phyloP scores from a whole-genome alignment of 768 basidiomycete species.

The Boletus patriciae region DNA sequence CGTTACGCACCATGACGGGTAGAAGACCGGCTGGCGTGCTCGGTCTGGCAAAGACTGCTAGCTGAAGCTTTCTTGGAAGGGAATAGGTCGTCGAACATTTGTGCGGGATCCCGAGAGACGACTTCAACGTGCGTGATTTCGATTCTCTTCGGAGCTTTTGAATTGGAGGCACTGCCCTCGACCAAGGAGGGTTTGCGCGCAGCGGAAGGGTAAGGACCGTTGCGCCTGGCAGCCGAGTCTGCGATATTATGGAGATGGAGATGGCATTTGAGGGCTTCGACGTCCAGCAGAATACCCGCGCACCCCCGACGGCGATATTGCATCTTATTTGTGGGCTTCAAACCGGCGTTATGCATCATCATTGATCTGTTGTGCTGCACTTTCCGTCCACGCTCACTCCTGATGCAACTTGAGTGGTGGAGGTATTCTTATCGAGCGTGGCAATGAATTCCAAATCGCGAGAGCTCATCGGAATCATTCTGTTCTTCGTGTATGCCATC shows the following conservation, averaged over 20 bases:
- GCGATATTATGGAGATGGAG: slow-evolving; percentile 57
- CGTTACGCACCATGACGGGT: not conserved
- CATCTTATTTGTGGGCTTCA: slow-evolving; percentile 35
- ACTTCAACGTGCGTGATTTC: slow-evolving; percentile 19
- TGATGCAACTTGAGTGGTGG: not conserved
- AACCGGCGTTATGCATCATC: slow-evolving; percentile 29
- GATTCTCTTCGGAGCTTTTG: slow-evolving; percentile 3
- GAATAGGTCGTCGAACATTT: not conserved
- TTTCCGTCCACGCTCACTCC: slow-evolving; percentile 8
- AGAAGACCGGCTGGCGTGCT: not conserved
- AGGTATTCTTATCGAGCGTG: not conserved
- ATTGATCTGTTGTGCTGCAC: slow-evolving; percentile 23
- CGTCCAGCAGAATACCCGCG: slow-evolving; percentile 40
- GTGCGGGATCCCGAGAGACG: slow-evolving; percentile 1
- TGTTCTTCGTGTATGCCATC: slow-evolving; percentile 17
- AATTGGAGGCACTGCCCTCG: not conserved
- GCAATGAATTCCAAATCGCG: slow-evolving; percentile 15
- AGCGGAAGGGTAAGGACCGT: not conserved
- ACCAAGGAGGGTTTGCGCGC: not conserved
- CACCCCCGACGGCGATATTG: slow-evolving; percentile 49
- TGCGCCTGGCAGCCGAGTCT: slow-evolving; percentile 22
- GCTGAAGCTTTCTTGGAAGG: slow-evolving; percentile 18
- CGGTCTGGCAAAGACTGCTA: slow-evolving; percentile 4
- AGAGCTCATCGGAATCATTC: slow-evolving; percentile 5
- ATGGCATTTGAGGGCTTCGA: slow-evolving; percentile 50